Base-by-base conservation (phyloP, 441 rosid species). In the Melastoma candidum region DNA sequence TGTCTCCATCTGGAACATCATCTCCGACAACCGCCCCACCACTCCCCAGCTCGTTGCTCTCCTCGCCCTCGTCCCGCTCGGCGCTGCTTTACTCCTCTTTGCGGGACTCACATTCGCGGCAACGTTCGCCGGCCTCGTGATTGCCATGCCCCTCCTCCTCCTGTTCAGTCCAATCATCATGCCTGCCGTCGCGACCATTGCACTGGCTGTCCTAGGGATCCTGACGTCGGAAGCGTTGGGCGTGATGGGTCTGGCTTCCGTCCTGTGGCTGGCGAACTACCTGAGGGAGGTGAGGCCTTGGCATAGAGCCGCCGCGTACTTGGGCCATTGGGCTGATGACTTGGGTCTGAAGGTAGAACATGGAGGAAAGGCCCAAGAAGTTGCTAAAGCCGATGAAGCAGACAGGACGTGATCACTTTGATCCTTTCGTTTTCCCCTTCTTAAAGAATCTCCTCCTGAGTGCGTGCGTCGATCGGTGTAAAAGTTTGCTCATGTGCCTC, bases 161-260 rank as follows among this genome's bases (percentile, higher is more conserved):
- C 54, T 87, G 67, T 87, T 84, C 72, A 85, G 96, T 65, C 95
- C 95, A 0, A 75, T 92, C 45, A 59, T 87, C 2, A 77, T 87
- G 53, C 98, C 96, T 0, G 85, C 96, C 0, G 74, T 83, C n/a
- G 50, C 85, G 13, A 61, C 68, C 2, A 2, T 85, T 3, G 76
- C 66, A 12, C 67, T 85, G 1, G 78, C 88, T 0, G 72, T 77
- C 3, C 48, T 74, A 1, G 82, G 83, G 2, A 67, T 87, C 61
- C 61, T 82, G 64, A 71, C 79, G 0, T 80, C 96, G 0, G 88
- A 85, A 24, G 72, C 79, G 7, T 71, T 83, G 12, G 95, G 90
- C 46, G 52, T 79, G 44, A 77, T 83, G 0, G 95, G 87, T 29
- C 41, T 82, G 54, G 68, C 83, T 0, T 77, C 96, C 2, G 67